These are phyloP conservation scores for Calonectria naviculata DNA, from an alignment of 2,329 filamentous ascomycete genomes.

Conservation along the genomic window DNA sequence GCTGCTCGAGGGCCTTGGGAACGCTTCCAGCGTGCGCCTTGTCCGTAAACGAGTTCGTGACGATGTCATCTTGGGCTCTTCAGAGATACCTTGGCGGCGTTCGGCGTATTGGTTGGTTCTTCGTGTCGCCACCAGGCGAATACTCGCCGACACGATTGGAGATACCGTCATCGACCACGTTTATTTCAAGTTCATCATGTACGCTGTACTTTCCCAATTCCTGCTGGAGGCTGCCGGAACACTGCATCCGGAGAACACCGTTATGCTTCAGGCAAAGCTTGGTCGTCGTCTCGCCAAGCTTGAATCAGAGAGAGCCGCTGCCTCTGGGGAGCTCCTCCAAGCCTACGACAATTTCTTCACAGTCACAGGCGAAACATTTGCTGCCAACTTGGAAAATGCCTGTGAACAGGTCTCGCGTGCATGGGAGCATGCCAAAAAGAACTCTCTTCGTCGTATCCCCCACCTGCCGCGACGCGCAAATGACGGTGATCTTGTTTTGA, in stretches of 20 bases:
- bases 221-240: conserved; percentile 49
- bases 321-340: conserved; percentile 13
- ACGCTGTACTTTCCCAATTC: conserved; percentile 57
- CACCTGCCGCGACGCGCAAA: conserved; percentile 31
- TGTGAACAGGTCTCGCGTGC: conserved; percentile 25
- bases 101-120: conserved; percentile 72
- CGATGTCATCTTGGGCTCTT: conserved; percentile 64
- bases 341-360: neutral
- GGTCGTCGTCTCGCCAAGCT: conserved; percentile 39
- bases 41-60: conserved; percentile 71
- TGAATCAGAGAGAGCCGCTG: conserved; percentile 28
- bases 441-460: conserved; percentile 33
- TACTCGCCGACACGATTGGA: conserved; percentile 54
- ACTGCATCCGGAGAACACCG: conserved; percentile 28
- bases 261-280: conserved; percentile 39
- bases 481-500: conserved; percentile 25
- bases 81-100: conserved; percentile 70
- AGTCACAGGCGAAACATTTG: conserved; percentile 24
- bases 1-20: conserved; percentile 68
- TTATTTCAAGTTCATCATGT: conserved; percentile 69
- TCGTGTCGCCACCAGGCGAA: conserved; percentile 67
- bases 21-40: conserved; percentile 45
- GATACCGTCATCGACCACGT: conserved; percentile 37
- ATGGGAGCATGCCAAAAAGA: conserved; percentile 34
- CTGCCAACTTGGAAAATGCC: conserved; percentile 18